Evolutionary conservation across 2,329 filamentous ascomycete species (phyloP).

Genomic region (Aquanectria penicillioides): DNA sequence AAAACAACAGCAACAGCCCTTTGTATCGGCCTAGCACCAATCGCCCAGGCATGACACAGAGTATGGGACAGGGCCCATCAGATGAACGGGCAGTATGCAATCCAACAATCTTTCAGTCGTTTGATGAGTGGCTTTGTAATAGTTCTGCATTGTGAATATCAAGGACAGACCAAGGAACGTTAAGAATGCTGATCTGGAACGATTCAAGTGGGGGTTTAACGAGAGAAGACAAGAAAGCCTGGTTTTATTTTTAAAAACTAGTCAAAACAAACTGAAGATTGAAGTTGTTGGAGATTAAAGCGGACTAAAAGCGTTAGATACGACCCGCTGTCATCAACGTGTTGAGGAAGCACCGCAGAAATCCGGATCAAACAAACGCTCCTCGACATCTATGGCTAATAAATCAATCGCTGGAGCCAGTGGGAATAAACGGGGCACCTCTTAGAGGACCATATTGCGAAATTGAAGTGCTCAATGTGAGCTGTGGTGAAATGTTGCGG

Average conservation of each 20-base stretch:
- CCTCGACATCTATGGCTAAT: constrained; percentile 1
- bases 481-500: background rate
- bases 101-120: constrained; percentile 22
- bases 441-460: background rate
- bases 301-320: constrained; percentile 13
- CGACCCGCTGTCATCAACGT: constrained; percentile 1
- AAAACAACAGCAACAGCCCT: background rate
- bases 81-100: background rate
- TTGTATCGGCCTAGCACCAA: background rate
- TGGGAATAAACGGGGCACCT: background rate
- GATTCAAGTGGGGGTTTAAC: background rate
- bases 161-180: too few relatives aligned
- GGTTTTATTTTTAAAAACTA: too few relatives aligned
- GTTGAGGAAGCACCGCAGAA: background rate
- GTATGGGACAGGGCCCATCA: background rate
- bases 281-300: too few relatives aligned
- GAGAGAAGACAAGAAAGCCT: too few relatives aligned
- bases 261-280: too few relatives aligned
- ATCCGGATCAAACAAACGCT: background rate
- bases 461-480: background rate
- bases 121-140: constrained; percentile 32
- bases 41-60: background rate
- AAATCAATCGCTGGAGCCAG: background rate
- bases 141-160: background rate
- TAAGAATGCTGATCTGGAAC: background rate